Base-by-base conservation (phyloP, 805 yeast genomes). In the Sugiyamaella boreocaroliniensis region DNA sequence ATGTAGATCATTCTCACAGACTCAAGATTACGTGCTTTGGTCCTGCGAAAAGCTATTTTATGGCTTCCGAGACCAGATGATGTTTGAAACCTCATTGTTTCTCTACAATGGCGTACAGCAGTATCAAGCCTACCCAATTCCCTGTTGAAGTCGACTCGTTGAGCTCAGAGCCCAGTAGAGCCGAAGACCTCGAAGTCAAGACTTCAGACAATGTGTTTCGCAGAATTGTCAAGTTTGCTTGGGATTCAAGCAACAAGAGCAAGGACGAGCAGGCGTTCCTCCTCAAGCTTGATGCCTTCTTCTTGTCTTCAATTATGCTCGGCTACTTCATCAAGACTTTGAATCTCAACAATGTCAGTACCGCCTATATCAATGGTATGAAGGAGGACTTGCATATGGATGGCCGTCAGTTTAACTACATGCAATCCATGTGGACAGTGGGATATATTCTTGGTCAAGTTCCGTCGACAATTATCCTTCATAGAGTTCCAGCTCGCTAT, bases 371-470 rank as follows among this genome's bases (percentile, higher is more conserved):
- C 41, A 75, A 73, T 55, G 80, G 79, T 10, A 66, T 74, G 79
- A 66, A 69, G 51, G 78, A 76, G 57, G 64, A 71, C 58, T 73
- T 70, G 54, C 53, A 61, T 20, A 71, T 76, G 74, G 56, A 62
- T 41, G 70, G 66, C 15, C 73, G 71, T 51, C 76, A 78, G 53
- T 74, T 71, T 57, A 77, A 78, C 59, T 71, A 72, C 53, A 57
- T 76, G 61, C 61, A 64, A 2, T 71, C 80, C 0, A 55, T 71
- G 26, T 77, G 75, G 74, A 72, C 80, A 0, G 75, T 75, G 16
- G 82, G 82, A 15, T 78, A 78, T 52, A 72, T 77, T 46, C 57
- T 79, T 40, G 80, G 80, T 37, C 79, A 75, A 54, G 68, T 78
- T 29, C 82, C 82, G 9, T 70, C 79, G 0, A 58, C 58, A 20